phyloP scores from a whole-genome alignment of 208 protist species.

The Trypanosoma caninum region DNA sequence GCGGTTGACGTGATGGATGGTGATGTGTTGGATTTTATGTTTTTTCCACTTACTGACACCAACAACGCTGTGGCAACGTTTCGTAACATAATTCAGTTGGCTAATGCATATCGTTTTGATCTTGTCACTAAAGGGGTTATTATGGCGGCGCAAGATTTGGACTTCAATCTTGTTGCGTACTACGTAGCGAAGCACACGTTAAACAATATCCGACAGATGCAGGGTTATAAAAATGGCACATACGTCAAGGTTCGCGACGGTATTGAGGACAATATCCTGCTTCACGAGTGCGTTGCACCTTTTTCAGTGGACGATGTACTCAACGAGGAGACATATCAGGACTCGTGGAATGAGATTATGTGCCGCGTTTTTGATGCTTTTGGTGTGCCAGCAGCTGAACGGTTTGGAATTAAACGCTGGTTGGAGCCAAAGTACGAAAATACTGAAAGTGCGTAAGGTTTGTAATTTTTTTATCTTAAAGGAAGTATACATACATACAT shows the following conservation, averaged over 20 bases:
- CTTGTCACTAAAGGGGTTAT: slow-evolving; percentile 77
- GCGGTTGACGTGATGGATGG: not conserved
- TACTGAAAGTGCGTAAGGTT: not conserved
- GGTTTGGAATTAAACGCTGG: slow-evolving; percentile 53
- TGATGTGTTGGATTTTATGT: slow-evolving; percentile 40
- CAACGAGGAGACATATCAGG: slow-evolving; percentile 38
- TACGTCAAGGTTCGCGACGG: slow-evolving; percentile 90
- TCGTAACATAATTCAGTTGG: slow-evolving; percentile 85
- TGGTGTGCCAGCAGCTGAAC: slow-evolving; percentile 46
- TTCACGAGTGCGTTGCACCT: slow-evolving; percentile 81
- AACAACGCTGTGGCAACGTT: slow-evolving; percentile 79
- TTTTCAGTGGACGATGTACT: slow-evolving; percentile 60
- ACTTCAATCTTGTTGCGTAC: slow-evolving; percentile 87
- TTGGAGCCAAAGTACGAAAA: slow-evolving; percentile 16
- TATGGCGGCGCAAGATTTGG: slow-evolving; percentile 69
- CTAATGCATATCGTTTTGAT: slow-evolving; percentile 75
- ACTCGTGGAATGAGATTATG: slow-evolving; percentile 73
- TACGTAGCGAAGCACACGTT: slow-evolving; percentile 92
- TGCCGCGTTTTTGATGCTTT: slow-evolving; percentile 82
- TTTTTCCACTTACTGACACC: slow-evolving; percentile 64
- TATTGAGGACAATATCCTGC: slow-evolving; percentile 87
- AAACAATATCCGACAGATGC: slow-evolving; percentile 86
- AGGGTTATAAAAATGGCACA: slow-evolving; percentile 83
- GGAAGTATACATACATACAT: too few species aligned
- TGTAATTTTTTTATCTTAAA: too few species aligned